A percentile compares a stretch with the other conserved stretches of the same genome.
These are phyloP conservation scores for Afroboletus lepidellus DNA, from an alignment of 1,284 basidiomycete species.

Conservation along the genomic window DNA sequence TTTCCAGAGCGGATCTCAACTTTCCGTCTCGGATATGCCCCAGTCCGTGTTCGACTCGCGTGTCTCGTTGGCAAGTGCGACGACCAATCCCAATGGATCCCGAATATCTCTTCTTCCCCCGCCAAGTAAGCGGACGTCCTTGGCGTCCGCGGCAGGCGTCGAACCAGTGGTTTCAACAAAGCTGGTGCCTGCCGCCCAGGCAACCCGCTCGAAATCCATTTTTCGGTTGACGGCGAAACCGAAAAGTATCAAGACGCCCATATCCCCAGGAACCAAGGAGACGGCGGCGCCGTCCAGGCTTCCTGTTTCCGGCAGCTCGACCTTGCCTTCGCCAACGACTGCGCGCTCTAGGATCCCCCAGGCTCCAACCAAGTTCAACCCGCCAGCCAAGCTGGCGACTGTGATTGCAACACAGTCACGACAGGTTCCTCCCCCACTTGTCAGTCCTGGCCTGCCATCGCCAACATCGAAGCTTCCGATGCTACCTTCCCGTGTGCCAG, in stretches of 20 bases:
- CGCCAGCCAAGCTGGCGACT: constrained; percentile 30
- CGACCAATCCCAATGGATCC: constrained; percentile 13
- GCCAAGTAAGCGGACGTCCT: constrained; percentile 27
- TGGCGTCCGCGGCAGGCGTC: constrained; percentile 24
- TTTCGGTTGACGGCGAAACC: constrained; percentile 30
- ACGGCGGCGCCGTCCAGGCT: constrained; percentile 10
- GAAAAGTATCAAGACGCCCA: constrained; percentile 24
- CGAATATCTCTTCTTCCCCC: constrained; percentile 27
- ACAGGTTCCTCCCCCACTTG: background rate
- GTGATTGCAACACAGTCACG: constrained; percentile 31
- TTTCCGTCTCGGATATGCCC: constrained; percentile 23
- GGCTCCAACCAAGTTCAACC: constrained; percentile 26
- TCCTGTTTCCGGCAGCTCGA: constrained; percentile 7
- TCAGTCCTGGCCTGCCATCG: background rate
- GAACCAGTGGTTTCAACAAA: constrained; percentile 14
- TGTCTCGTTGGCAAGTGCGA: constrained; percentile 14
- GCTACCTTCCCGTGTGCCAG: constrained; percentile 15
- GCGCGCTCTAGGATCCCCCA: constrained; percentile 27
- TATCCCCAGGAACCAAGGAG: background rate
- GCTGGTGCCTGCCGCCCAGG: background rate
- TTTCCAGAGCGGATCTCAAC: constrained; percentile 23
- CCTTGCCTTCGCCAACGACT: constrained; percentile 10
- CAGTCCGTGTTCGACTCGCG: constrained; percentile 23
- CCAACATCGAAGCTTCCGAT: constrained; percentile 23
- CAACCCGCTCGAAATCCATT: constrained; percentile 28